Percentiles rank a stretch among this genome's conserved stretches.
Evolutionary conservation across 352 stramenopile genomes (phyloP).

Genomic region (Thalassiosira mediterranea): DNA sequence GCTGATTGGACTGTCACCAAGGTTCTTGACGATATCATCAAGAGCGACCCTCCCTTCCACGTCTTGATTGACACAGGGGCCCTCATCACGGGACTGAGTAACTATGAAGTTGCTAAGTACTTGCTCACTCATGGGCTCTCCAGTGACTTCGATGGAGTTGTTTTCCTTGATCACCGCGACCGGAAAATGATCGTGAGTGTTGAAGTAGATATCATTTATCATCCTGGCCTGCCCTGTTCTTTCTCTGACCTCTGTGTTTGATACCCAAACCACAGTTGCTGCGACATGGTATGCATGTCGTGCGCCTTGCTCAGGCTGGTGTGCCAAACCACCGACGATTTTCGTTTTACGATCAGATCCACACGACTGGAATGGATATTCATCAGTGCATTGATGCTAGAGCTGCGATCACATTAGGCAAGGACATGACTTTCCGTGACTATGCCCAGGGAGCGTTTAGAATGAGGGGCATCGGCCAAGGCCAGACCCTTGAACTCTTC

Average conservation of each 20-base stretch:
- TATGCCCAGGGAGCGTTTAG: constrained; percentile 91
- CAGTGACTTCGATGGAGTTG: constrained; percentile 86
- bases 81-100: constrained; percentile 90
- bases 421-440: constrained; percentile 96
- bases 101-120: constrained; percentile 89
- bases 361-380: constrained; percentile 94
- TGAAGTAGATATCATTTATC: not conserved
- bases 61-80: constrained; percentile 91
- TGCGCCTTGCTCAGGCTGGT: constrained; percentile 89
- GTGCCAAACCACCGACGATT: constrained; percentile 84
- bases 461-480: constrained; percentile 91
- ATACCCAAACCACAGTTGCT: constrained; percentile 76
- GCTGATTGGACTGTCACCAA: constrained; percentile 82
- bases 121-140: constrained; percentile 86
- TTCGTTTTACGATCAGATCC: constrained; percentile 93
- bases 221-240: not conserved
- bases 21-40: constrained; percentile 86
- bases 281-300: constrained; percentile 92
- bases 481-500: constrained; percentile 88
- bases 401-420: constrained; percentile 88
- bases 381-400: constrained; percentile 87
- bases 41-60: constrained; percentile 83
- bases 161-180: constrained; percentile 90
- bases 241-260: not conserved
- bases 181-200: constrained; percentile 85